phyloP scores from a whole-genome alignment of 805 yeast genomes.

The Kuraishia capsulata region DNA sequence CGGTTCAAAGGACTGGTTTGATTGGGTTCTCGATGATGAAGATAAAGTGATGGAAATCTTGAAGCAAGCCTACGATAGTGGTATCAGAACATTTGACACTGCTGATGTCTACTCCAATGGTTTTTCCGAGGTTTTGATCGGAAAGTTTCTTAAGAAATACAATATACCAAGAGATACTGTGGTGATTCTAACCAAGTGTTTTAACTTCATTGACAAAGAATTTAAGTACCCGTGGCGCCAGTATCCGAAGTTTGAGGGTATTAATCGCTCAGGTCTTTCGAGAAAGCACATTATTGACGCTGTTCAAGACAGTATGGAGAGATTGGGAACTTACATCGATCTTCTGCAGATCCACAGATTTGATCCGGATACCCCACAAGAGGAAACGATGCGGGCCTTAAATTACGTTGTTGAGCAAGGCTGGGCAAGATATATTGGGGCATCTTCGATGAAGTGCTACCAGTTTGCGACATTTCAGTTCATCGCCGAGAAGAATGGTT shows the following conservation, averaged over 20 bases:
- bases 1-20: slow-evolving; percentile 33
- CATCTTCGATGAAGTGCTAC: slow-evolving; percentile 47
- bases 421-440: slow-evolving; percentile 45
- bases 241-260: slow-evolving; percentile 3
- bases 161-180: slow-evolving; percentile 44
- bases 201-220: slow-evolving; percentile 11
- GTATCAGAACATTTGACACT: slow-evolving; percentile 41
- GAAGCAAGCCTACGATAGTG: slow-evolving; percentile 36
- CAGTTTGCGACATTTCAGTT: slow-evolving; percentile 46
- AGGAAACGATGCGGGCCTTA: slow-evolving; percentile 47
- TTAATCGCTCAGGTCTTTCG: slow-evolving; percentile 29
- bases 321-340: slow-evolving; percentile 44
- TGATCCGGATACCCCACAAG: slow-evolving; percentile 36
- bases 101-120: slow-evolving; percentile 42
- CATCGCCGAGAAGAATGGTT: slow-evolving; percentile 44
- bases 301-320: slow-evolving; percentile 24
- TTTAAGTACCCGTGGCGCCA: slow-evolving; percentile 1
- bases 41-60: slow-evolving; percentile 31
- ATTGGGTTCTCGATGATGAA: slow-evolving; percentile 39
- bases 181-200: slow-evolving; percentile 45
- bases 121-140: slow-evolving; percentile 35
- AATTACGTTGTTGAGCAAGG: slow-evolving; percentile 41
- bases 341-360: slow-evolving; percentile 48
- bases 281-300: slow-evolving; percentile 40
- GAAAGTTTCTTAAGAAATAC: slow-evolving; percentile 44